Base-by-base conservation (phyloP, 192 early-diverging fungal genomes). In the Coemansia sp. region DNA sequence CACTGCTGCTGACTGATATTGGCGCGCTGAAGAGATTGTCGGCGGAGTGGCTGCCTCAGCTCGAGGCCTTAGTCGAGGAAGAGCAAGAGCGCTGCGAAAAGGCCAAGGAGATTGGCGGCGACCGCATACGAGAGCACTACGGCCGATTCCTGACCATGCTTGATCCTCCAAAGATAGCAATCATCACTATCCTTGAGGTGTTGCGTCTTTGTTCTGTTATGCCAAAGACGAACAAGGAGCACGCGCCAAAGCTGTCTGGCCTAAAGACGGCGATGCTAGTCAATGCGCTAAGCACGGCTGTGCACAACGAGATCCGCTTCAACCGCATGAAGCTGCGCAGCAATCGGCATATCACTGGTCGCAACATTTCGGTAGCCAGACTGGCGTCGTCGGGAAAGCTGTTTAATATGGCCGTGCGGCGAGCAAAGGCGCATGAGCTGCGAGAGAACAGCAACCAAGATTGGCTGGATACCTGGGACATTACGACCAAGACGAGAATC, bases 281-380 rank as follows among this genome's bases (percentile, higher is more conserved):
- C 39, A 64, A 15, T 17, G 19, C 72, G 34, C 86, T 98, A 38
- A 94, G 92, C 37, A 88, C 85, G 25, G 86, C 91, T 3, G 80
- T 98, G 19, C 94, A 96, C 67, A 85, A 82, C 62, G 95, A 98
- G 76, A 89, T 93, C 72, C 89, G 91, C 72, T 85, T 92, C 10
- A 87, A 90, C 60, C 86, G 92, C 41, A 86, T 94, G 81, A 89
- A 89, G 44, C 87, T 88, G 68, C 88, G 85, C 62, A 81, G 82
- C 19, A 91, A 91, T 68, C 75, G 84, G 36, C 89, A 87, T 25
- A 57, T 88, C 46, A 74, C 91, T 62, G 68, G 72, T 12, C 63
- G 66, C 34, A 75, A 85, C 39, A 68, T 79, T 51, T 80, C 76
- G 29, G 84, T 93, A 17, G 91, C 94, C 63, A 74, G 90, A 62